Base-by-base conservation (phyloP, 441 rosid genomes). In the Isatis lusitanica region DNA sequence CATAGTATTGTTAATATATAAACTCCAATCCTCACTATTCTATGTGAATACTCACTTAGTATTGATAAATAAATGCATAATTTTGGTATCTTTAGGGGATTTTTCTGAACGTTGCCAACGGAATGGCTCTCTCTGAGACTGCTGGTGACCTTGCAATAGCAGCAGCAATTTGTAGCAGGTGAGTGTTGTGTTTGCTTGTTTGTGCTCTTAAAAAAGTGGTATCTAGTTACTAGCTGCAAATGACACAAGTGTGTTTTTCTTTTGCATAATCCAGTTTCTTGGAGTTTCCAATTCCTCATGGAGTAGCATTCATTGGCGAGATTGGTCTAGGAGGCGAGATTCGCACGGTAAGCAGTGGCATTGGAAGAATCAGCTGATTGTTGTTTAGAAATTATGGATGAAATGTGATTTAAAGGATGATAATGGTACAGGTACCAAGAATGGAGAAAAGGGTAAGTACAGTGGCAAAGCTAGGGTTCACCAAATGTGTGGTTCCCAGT, bases 111-210 rank as follows among this genome's bases (percentile, higher is more conserved):
- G 97, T 89, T 12, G 90, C 91, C 39, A 86, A 94, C 9, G 97
- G 98, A 61, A 71, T 90, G 76, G 74, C 84, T 15, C 79, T 94
- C 53, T 79, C 84, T 33, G 98, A 94, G 86, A 92, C 98, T 47
- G 89, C 97, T 31, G 98, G 93, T 2, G 98, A 92, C 78, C 90
- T 94, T 77, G 97, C 97, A 66, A 79, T 94, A 81, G 98, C 97
- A 69, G 96, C 94, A 80, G 93, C 98, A 46, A 89, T 94, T 35
- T 94, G 97, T 79, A 94, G 97, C 80, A 93, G 98, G 98, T 79
- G 12, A 10, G 38, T 44, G 40, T 76, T 55, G 0, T 56, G 2
- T 38, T n/a, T 18, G 7, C 64, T 52, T 18, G n/a, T 24, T 16
- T 58, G n/a, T 10, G 15, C 38, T 53, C 46, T 44, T 47, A 6